Evolutionary conservation across 2,329 filamentous ascomycete species (phyloP).

Genomic region (Neospermospora avenae): DNA sequence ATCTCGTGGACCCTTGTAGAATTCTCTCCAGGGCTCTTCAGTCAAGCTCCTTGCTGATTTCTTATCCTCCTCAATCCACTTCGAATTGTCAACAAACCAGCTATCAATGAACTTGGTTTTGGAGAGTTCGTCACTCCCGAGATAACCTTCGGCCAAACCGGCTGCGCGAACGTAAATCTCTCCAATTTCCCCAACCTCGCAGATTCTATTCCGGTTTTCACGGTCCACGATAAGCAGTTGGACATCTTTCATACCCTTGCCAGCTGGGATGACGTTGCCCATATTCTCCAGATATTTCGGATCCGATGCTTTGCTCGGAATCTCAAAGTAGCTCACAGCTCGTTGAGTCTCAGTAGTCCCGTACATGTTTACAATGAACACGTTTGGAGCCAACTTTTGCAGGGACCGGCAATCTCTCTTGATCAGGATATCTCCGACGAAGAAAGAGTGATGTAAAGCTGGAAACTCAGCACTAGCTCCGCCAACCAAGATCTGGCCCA

Average conservation of each 20-base stretch:
- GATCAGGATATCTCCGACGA: slow-evolving; percentile 86
- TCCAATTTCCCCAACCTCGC: slow-evolving; percentile 75
- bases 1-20: slow-evolving; percentile 79
- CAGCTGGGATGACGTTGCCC: slow-evolving; percentile 77
- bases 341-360: slow-evolving; percentile 84
- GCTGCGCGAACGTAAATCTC: slow-evolving; percentile 81
- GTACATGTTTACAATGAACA: slow-evolving; percentile 79
- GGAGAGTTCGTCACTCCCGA: slow-evolving; percentile 37
- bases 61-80: slow-evolving; percentile 42
- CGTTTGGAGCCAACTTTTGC: slow-evolving; percentile 72
- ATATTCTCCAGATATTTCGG: slow-evolving; percentile 61
- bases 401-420: slow-evolving; percentile 76
- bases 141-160: slow-evolving; percentile 79
- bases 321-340: slow-evolving; percentile 78
- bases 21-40: slow-evolving; percentile 71
- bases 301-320: slow-evolving; percentile 63
- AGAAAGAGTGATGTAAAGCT: slow-evolving; percentile 75
- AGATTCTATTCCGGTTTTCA: slow-evolving; percentile 61
- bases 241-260: slow-evolving; percentile 83
- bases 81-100: slow-evolving; percentile 36
- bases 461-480: slow-evolving; percentile 76
- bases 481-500: slow-evolving; percentile 93
- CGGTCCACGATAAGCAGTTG: slow-evolving; percentile 82
- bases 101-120: slow-evolving; percentile 35
- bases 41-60: slow-evolving; percentile 57